Conservation (phyloP, 2,329 filamentous ascomycete genomes). For the Zasmidium angulare region DNA sequence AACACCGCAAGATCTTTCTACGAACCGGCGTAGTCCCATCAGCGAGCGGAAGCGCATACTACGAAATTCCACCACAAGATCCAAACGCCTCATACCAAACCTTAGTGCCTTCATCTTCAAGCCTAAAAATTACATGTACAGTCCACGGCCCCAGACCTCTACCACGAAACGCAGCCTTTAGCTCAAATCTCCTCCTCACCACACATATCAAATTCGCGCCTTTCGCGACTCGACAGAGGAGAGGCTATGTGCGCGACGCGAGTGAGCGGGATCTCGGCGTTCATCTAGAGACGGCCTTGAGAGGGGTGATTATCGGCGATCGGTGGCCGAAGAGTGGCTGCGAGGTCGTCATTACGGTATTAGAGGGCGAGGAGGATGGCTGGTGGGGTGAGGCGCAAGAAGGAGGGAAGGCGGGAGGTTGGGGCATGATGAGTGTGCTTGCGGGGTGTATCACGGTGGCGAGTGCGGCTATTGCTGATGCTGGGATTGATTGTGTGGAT, state of each 20-base stretch:
- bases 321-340: conserved; percentile 98
- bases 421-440: conserved; percentile 89
- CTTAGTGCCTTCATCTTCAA: conserved; percentile 58
- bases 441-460: conserved; percentile 91
- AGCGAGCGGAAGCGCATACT: conserved; percentile 87
- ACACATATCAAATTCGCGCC: conserved; percentile 96
- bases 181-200: conserved; percentile 84
- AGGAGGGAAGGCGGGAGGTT: conserved; percentile 51
- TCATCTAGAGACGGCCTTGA: conserved; percentile 85
- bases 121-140: conserved; percentile 87
- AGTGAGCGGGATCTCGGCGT: conserved; percentile 86
- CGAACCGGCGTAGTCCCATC: conserved; percentile 91
- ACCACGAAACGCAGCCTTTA: conserved; percentile 86
- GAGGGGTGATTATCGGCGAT: conserved; percentile 87
- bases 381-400: conserved; percentile 58
- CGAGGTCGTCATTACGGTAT: conserved; percentile 88
- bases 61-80: conserved; percentile 57
- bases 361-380: conserved; percentile 86
- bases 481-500: conserved; percentile 93
- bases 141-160: conserved; percentile 91
- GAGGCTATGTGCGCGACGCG: conserved; percentile 82
- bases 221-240: conserved; percentile 79
- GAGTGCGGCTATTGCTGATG: conserved; percentile 88
- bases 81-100: conserved; percentile 40
- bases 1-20: conserved; percentile 83